Base-by-base conservation (phyloP, 2,329 filamentous ascomycete genomes). In the Nakataea oryzae region DNA sequence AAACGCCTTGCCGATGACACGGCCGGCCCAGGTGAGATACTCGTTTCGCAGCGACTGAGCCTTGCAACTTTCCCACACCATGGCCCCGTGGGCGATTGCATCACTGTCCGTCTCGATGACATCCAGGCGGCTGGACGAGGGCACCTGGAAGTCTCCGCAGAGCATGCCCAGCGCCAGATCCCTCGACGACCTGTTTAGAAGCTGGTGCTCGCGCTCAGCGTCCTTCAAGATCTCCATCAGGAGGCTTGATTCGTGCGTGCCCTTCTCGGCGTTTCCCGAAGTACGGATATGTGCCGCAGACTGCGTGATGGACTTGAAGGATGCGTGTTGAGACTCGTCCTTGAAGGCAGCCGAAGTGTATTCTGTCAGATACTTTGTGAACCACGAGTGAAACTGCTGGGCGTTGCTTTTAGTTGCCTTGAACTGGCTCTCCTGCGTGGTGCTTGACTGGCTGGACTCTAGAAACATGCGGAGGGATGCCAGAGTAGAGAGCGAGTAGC, bases 11-110 rank as follows among this genome's bases (percentile, higher is more conserved):
- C 96, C 95, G 57, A 97, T 79, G 2, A 93, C 88, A 65, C 88
- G 84, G 3, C 90, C 93, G 57, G 90, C 89, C 96, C 96, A 99
- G 1, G 90, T 77, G 0, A 91, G 77, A 71, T 95, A 97, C 21
- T 85, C 82, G 29, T 83, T 76, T 62, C 86, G 89, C 21, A 88
- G 78, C 1, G 82, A 76, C 50, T 81, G 78, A n/a, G 83, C 79
- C 63, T 83, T 80, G 67, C 91, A 89, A 55, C 89, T 92, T 70
- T 87, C 86, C 87, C 89, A 95, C 0, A 97, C 80, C 24, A 86
- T 83, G 14, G 86, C 77, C 2, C 86, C 84, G 69, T 87, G 85
- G 1, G 75, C 72, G 14, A 84, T 72, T 13, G 91, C 87, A 56
- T 85, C 79, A 21, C 80, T 70, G 70, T 96, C 91, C 0, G 79